Evolutionary conservation across 2,329 filamentous ascomycete genomes (phyloP).

Genomic region (Neopestalotiopsis sp.): DNA sequence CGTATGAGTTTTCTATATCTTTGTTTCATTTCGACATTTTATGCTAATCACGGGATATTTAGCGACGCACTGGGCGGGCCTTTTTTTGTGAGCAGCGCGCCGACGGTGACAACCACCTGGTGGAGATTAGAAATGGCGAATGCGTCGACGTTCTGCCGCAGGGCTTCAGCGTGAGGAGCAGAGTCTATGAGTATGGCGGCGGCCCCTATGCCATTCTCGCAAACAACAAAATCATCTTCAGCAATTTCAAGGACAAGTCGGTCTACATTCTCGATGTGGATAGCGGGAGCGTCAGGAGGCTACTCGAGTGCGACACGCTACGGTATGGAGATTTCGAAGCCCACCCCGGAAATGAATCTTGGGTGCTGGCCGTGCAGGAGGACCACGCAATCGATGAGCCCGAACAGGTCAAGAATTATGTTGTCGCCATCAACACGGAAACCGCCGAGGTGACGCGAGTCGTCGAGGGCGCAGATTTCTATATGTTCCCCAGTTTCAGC

Average conservation of each 20-base stretch:
- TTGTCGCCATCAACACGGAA: slow-evolving; percentile 46
- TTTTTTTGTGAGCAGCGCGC: slow-evolving; percentile 45
- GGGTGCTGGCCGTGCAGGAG: slow-evolving; percentile 59
- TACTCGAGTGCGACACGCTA: slow-evolving; percentile 41
- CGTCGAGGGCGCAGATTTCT: slow-evolving; percentile 56
- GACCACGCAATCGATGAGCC: slow-evolving; percentile 48
- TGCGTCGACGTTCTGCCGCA: slow-evolving; percentile 48
- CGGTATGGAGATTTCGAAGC: slow-evolving; percentile 54
- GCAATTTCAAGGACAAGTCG: slow-evolving; percentile 46
- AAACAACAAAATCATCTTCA: slow-evolving; percentile 51
- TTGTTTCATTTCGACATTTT: neutral
- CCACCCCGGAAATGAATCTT: slow-evolving; percentile 40
- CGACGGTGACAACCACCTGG: slow-evolving; percentile 49
- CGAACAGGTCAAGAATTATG: slow-evolving; percentile 40
- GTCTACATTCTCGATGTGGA: slow-evolving; percentile 49
- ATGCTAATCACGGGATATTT: neutral
- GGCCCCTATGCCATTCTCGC: slow-evolving; percentile 46
- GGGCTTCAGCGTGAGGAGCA: slow-evolving; percentile 48
- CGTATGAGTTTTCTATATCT: slow-evolving; percentile 4
- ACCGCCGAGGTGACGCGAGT: slow-evolving; percentile 48
- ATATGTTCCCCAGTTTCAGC: slow-evolving; percentile 55
- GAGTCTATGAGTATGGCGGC: slow-evolving; percentile 60
- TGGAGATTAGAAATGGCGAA: slow-evolving; percentile 43
- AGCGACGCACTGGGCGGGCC: slow-evolving; percentile 33
- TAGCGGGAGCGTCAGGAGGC: slow-evolving; percentile 36